Evolutionary conservation across 2,329 filamentous ascomycete genomes (phyloP), one percentile per base, ranked within the genome.

Genomic region (Arthrocladium fulminans): DNA sequence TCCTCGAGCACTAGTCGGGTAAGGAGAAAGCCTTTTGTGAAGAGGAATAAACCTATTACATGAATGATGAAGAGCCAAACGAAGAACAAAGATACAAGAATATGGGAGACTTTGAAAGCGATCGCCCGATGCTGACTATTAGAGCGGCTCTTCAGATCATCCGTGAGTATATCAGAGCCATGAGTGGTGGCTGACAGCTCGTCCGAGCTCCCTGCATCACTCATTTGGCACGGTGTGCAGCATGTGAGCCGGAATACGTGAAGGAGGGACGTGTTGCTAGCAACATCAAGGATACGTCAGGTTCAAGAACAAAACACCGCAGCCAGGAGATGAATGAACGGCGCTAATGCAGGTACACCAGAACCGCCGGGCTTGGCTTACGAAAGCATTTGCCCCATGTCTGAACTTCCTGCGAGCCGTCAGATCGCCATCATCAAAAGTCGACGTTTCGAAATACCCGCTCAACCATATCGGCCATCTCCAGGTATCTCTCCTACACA

Each of bases 11-110:
- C 83, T 53, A 88, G 71, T 50, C 92, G 80, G 48, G 90, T 95
- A 55, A 98, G 78, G 54, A 98, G 79, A 67, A 98, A 98, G 30
- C 92, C 92, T 64, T 84, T 88, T 22, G 88, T 94, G 69, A 98
- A 98, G 63, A 96, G 84, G 63, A 85, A 86, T 59, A 97, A 83
- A 51, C 88, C 90, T 29, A 84, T 72, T 39, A 78, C 73, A 64
- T 98, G 92, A 34, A 96, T 76, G 55, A 76, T 60, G 54, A 52
- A 52, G 20, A 59, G 48, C 57, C 57, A 59, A 23, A 57, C 25
- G 29, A 59, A 46, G 27, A 59, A 50, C 17, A 55, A 34, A 9
- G 51, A 53, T 27, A 57, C 41, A 30, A 59, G 41, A 40, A 58
- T 44, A 48, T 59, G 55, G 17, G 51, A 51, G 39, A 57, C 53